Base-by-base conservation (phyloP, 202 grass and related monocot species). In the Miscanthus sacchariflorus region DNA sequence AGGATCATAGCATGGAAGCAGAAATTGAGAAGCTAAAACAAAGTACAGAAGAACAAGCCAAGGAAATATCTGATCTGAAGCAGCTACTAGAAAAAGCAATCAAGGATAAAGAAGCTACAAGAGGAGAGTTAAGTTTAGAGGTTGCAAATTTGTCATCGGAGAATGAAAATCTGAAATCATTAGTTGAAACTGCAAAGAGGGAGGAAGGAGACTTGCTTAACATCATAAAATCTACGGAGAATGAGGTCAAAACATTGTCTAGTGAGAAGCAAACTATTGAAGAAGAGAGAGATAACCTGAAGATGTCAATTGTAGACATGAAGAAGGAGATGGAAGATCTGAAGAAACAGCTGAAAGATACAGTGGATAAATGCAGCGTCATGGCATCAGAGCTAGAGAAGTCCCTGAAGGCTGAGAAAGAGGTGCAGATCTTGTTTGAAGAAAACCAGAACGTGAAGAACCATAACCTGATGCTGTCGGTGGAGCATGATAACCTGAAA, bases 31-130 rank as follows among this genome's bases (percentile, higher is more conserved):
- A 70, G 40, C 77, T 91, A 83, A 90, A 91, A 88, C 81, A 87
- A 88, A 76, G 82, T 78, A 46, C 82, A 91, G 85, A 91, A 87
- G 76, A 87, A 68, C 72, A 72, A 89, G 19, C 72, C 30, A 77
- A 85, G 24, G 87, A 91, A 89, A 84, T 95, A 84, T 82, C 76
- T 79, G 40, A 87, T 84, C 63, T 96, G 85, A 95, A 90, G 49
- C 70, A 81, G 77, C 67, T 91, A 85, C 36, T 91, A 21, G 91
- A 81, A 81, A 82, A 91, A 70, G 50, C 90, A 87, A 90, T 91
- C 83, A 89, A 73, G 11, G 92, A 92, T 64, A 92, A 91, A 76
- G 94, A 92, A 89, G 17, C 83, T 68, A 61, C 78, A 79, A 81
- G 64, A 50, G 77, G 45, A 42, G 78, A 88, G 38, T 88, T 90